Percentiles rank a stretch among this genome's conserved stretches.
Evolutionary conservation across 345 rosid genomes (phyloP).

Genomic region (Zanthoxylum bungeanum): DNA sequence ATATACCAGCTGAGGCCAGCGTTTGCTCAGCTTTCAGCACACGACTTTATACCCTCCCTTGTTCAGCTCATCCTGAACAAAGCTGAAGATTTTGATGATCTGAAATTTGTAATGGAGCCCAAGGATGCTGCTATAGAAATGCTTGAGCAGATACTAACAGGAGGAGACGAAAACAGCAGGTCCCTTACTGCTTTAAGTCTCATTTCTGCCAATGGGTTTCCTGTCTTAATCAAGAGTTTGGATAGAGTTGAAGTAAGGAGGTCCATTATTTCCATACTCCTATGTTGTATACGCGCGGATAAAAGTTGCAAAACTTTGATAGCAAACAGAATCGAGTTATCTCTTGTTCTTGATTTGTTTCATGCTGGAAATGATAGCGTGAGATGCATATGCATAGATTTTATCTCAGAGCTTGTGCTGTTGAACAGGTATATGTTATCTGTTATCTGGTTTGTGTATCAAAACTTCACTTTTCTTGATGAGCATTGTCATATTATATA

Average conservation of each 20-base stretch:
- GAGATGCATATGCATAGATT: constrained; percentile 51
- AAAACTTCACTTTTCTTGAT: neutral
- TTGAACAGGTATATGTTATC: constrained; percentile 43
- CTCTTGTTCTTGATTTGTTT: constrained; percentile 53
- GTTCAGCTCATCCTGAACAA: constrained; percentile 38
- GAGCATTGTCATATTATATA: neutral
- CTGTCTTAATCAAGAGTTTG: constrained; percentile 45
- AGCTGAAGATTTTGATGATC: constrained; percentile 34
- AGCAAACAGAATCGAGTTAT: constrained; percentile 42
- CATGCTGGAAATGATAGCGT: constrained; percentile 50
- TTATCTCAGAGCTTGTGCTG: constrained; percentile 50
- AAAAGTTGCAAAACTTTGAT: constrained; percentile 46
- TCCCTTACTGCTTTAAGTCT: constrained; percentile 36
- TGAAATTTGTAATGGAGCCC: constrained; percentile 45
- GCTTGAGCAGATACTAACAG: constrained; percentile 58
- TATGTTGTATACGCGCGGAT: constrained; percentile 55
- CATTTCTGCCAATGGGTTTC: constrained; percentile 50
- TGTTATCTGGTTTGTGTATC: neutral
- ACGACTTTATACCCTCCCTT: constrained; percentile 52
- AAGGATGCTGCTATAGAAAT: constrained; percentile 51
- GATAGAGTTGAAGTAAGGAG: constrained; percentile 44
- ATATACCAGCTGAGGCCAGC: constrained; percentile 53
- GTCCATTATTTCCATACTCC: constrained; percentile 42
- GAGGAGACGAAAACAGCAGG: constrained; percentile 47
- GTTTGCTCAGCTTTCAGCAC: constrained; percentile 45